Base-by-base conservation (phyloP, 2,329 filamentous ascomycete species). In the Botrytis aclada region DNA sequence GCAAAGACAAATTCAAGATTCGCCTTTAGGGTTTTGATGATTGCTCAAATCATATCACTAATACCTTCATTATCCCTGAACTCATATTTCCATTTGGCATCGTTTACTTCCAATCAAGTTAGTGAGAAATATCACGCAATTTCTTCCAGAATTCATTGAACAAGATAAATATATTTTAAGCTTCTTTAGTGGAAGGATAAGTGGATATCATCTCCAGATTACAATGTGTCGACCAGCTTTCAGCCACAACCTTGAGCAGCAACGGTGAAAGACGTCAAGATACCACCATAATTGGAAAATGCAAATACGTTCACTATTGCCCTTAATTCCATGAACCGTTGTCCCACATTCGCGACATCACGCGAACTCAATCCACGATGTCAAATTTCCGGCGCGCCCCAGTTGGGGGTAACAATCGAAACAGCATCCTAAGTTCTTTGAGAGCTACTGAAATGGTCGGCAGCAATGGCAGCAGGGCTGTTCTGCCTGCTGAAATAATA, bases 401-500 rank as follows among this genome's bases (percentile, higher is more conserved):
- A 20, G 78, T 79, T 20, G 74, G 72, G 74, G 72, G 64, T 22
- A 62, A 60, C n/a, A 73, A 63, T 56, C 83, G 83, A 79, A 82
- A 81, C 75, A 86, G 86, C 81, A 89, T 97, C 78, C 86, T 98
- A 79, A 89, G 90, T 74, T 92, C 93, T 62, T 85, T 98, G 78
- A 92, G 92, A 80, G 91, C 91, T 76, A 92, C 94, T 32, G 90
- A 93, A 82, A 93, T 98, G 86, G 85, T 95, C 74, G 70, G 70
- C 39, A 69, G 63, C 41, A 60, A 47, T 61, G 90, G 93, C 72
- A 87, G 88, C 56, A 94, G 93, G 83, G 89, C 95, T 37, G 87
- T 90, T 58, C 86, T 98, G 47, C 95, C 95, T 75, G 94, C 80
- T 93, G 95, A 98, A 84, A 93, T 98, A 77, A 89, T 98, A 78